phyloP scores from a whole-genome alignment of 2,329 filamentous ascomycete genomes.

The Alternaria gaisen region DNA sequence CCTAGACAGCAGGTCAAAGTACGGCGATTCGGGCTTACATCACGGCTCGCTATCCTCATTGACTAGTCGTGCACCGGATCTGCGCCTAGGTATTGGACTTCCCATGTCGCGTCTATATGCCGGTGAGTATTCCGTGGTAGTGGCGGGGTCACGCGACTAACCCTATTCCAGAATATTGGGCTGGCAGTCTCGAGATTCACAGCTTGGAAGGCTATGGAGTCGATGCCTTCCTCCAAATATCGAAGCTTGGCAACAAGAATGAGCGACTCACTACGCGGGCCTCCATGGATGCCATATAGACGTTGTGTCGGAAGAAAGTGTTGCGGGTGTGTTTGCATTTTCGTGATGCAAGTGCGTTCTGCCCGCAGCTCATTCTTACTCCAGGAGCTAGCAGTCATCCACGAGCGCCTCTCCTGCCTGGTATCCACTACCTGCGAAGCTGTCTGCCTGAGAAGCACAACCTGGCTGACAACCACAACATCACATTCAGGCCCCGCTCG shows the following conservation, averaged over 20 bases:
- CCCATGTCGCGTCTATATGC: conserved; percentile 95
- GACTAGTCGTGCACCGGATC: conserved; percentile 82
- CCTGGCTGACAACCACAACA: neutral
- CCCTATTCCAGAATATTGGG: conserved; percentile 79
- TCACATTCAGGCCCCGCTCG: neutral
- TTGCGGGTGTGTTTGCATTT: neutral
- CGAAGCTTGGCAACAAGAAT: conserved; percentile 96
- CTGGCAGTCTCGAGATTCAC: conserved; percentile 87
- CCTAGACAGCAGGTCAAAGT: conserved; percentile 30
- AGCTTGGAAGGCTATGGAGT: conserved; percentile 95
- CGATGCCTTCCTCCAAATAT: conserved; percentile 95
- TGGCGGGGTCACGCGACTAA: neutral
- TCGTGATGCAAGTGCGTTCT: neutral
- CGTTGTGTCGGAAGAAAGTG: neutral
- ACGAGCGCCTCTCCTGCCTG: neutral
- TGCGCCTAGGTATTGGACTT: conserved; percentile 90
- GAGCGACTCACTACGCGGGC: conserved; percentile 78
- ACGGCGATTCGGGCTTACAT: conserved; percentile 36
- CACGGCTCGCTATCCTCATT: conserved; percentile 79
- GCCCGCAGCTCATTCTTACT: neutral
- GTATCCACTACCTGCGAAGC: neutral
- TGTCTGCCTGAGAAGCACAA: neutral
- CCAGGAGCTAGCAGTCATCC: neutral
- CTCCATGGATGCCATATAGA: conserved; percentile 61
- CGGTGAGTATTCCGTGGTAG: conserved; percentile 24